Base-by-base conservation (phyloP, 768 basidiomycete genomes). In the Porpolomopsis calyptriformis region DNA sequence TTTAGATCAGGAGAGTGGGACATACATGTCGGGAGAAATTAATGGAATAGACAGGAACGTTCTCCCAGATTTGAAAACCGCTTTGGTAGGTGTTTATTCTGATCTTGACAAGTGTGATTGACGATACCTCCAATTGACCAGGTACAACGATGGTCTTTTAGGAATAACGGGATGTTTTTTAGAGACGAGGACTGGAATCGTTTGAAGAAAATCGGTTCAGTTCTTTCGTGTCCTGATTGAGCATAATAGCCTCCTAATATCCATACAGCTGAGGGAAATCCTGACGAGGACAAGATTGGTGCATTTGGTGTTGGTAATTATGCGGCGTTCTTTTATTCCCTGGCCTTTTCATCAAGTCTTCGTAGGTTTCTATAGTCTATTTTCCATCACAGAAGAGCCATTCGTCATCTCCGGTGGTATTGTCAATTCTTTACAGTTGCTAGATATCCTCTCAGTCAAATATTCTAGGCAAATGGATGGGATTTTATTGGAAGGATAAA, bases 401-500 rank as follows among this genome's bases (percentile, higher is more conserved):
- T 82, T 85, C 56, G 85, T 89, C 1, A 82, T 74, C 3, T 89
- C 85, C 14, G 85, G 85, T 67, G 77, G 83, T 82, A 58, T 42
- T 11, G 39, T 26, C 16, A 36, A 34, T 25, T 54, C 60, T 46
- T 60, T 54, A 43, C 54, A 49, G 44, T 27, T 7, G 14, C 29
- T 1, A 65, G 22, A 27, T 16, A 11, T 26, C 18, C 47, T 22
- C 62, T 64, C 48, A 60, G 45, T 9, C 24, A 49, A 31, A 43
- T 20, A 52, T 61, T 40, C 50, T 58, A 75, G 90, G 79, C 25
- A 77, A 85, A 57, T 91, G 89, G 79, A 94, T 94, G 91, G 84
- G 81, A 0, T 97, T 96, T 60, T 87, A 93, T 60, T 97, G 90
- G 90, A 92, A 90, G 59, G 87, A 86, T 56, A 85, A 84, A 55